These are phyloP conservation scores for Talaromyces sp. DNA, from an alignment of 2,329 filamentous ascomycete species.

Conservation along the genomic window DNA sequence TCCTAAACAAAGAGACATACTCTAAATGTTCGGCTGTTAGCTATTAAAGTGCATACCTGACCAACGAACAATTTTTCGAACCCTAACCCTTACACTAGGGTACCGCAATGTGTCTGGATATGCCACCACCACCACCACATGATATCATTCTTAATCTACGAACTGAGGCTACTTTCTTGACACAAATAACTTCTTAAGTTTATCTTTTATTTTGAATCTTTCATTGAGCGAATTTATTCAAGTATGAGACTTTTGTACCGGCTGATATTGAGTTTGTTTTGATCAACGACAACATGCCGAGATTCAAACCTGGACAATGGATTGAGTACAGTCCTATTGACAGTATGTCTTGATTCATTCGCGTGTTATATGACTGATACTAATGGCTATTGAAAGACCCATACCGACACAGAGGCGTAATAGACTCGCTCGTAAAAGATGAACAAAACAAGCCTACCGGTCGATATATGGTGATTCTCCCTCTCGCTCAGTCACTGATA, in stretches of 20 bases:
- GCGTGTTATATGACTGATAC: neutral
- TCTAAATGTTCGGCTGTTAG: too few species aligned
- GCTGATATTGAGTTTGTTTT: neutral
- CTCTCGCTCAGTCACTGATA: neutral
- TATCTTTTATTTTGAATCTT: neutral
- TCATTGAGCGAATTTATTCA: neutral
- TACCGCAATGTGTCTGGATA: neutral
- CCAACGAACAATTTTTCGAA: too few species aligned
- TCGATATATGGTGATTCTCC: constrained; percentile 12
- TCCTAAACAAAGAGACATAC: too few species aligned
- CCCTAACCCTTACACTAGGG: neutral
- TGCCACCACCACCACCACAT: constrained; percentile 9
- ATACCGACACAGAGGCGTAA: constrained; percentile 15
- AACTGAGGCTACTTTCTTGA: neutral
- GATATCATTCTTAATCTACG: constrained; percentile 10
- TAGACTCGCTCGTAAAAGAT: constrained; percentile 10
- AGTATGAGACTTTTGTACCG: neutral
- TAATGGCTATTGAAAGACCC: constrained; percentile 7
- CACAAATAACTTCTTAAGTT: neutral
- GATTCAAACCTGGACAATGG: constrained; percentile 17
- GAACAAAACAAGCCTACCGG: constrained; percentile 9
- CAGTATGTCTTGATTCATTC: neutral
- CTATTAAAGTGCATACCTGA: too few species aligned
- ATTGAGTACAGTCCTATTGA: constrained; percentile 18
- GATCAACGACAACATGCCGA: constrained; percentile 1